Evolutionary conservation across 176 grass and related monocot species (phyloP).

Genomic region (Eremochloa ophiuroides): DNA sequence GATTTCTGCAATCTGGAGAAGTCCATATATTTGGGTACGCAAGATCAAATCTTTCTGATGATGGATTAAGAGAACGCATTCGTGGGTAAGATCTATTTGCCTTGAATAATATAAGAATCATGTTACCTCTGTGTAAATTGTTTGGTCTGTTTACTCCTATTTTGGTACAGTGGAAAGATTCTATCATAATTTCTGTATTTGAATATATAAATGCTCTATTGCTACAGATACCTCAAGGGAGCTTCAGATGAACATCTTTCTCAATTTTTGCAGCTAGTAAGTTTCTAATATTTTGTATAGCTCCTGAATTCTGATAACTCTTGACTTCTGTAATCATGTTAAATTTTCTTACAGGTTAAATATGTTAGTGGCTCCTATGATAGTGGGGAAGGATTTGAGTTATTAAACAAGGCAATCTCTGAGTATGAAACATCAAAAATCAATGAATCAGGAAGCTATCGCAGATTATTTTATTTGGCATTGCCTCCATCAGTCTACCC

Average conservation of each 20-base stretch:
- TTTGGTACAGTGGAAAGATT: not conserved
- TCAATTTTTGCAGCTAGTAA: constrained; percentile 76
- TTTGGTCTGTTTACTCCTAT: not conserved
- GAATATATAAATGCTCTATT: not conserved
- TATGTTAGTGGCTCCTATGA: constrained; percentile 96
- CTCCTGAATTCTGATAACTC: not conserved
- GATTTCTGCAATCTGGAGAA: constrained; percentile 68
- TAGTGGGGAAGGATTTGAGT: constrained; percentile 65
- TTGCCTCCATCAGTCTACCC: constrained; percentile 97
- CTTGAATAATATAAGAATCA: not conserved
- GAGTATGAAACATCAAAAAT: constrained; percentile 65
- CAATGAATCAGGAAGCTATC: constrained; percentile 49
- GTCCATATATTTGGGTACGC: constrained; percentile 96
- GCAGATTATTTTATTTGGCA: constrained; percentile 94
- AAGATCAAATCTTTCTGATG: constrained; percentile 85
- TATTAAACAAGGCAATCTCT: constrained; percentile 68
- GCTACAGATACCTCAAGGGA: constrained; percentile 73
- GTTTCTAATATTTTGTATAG: constrained; percentile 6
- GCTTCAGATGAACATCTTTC: constrained; percentile 66
- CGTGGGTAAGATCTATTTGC: constrained; percentile 49
- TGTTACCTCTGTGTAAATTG: not conserved
- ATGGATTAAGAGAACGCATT: constrained; percentile 75
- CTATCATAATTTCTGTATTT: not conserved
- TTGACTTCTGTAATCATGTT: constrained; percentile 8
- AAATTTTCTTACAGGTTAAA: constrained; percentile 66